Conservation (phyloP, 805 yeast species). For the Barnettozyma pratensis region DNA sequence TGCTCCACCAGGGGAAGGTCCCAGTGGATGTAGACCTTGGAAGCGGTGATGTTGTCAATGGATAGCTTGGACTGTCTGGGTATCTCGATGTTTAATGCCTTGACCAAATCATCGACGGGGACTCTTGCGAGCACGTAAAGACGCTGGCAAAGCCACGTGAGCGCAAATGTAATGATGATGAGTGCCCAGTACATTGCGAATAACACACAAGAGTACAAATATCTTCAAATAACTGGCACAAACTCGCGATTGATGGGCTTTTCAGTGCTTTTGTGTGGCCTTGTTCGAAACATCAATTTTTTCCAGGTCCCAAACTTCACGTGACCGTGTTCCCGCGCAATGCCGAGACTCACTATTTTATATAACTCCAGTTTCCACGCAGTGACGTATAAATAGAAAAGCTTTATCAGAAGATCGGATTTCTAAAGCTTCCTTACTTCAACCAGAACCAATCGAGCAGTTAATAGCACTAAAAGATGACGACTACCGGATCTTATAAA, state of each 20-base stretch:
- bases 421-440: too few relatives aligned
- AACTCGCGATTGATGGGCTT: too few relatives aligned
- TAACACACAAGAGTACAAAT: not conserved
- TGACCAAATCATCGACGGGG: conserved; percentile 43
- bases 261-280: too few relatives aligned
- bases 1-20: conserved; percentile 27
- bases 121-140: conserved; percentile 21
- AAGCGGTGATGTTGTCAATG: conserved; percentile 45
- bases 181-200: conserved; percentile 19
- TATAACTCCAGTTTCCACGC: too few relatives aligned
- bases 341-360: too few relatives aligned
- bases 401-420: too few relatives aligned
- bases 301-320: too few relatives aligned
- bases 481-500: conserved; percentile 2
- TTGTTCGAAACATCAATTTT: too few relatives aligned
- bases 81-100: conserved; percentile 43
- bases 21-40: conserved; percentile 52
- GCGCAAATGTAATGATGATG: conserved; percentile 14
- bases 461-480: not conserved
- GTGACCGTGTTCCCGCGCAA: too few relatives aligned
- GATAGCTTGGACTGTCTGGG: conserved; percentile 54
- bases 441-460: not conserved
- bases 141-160: conserved; percentile 21
- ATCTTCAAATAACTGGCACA: too few relatives aligned
- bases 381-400: too few relatives aligned